These are phyloP conservation scores for Alternaria conjuncta DNA, from an alignment of 2,329 filamentous ascomycete genomes.

Conservation along the genomic window DNA sequence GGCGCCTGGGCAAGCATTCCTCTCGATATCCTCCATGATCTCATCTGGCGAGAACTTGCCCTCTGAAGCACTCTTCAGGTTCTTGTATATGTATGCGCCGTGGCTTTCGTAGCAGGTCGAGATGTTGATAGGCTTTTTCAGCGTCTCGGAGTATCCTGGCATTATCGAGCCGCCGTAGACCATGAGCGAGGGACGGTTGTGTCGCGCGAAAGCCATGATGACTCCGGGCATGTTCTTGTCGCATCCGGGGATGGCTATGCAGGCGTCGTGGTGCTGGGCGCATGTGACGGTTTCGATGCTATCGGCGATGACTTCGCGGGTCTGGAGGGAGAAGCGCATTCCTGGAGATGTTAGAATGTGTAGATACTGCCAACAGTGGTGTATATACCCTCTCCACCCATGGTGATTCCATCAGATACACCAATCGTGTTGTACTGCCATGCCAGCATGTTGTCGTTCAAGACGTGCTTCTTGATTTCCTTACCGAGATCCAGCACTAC, in stretches of 20 bases:
- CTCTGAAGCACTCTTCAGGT: conserved; percentile 72
- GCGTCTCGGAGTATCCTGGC: conserved; percentile 79
- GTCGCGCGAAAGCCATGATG: conserved; percentile 86
- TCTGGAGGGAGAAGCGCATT: conserved; percentile 92
- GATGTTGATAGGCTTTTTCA: conserved; percentile 84
- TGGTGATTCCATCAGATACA: conserved; percentile 90
- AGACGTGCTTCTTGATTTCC: conserved; percentile 81
- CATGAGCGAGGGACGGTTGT: conserved; percentile 93
- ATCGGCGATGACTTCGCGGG: conserved; percentile 90
- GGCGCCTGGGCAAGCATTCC: conserved; percentile 76
- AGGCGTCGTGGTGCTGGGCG: conserved; percentile 90
- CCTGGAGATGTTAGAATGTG: conserved; percentile 58
- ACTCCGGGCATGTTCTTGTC: conserved; percentile 98
- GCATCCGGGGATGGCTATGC: conserved; percentile 90
- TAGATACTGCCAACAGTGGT: not conserved
- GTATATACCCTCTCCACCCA: conserved; percentile 81
- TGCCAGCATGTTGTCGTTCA: conserved; percentile 84
- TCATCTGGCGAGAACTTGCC: conserved; percentile 74
- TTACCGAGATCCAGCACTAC: conserved; percentile 83
- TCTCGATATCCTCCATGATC: conserved; percentile 83
- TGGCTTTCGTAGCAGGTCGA: conserved; percentile 87
- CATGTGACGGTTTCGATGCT: conserved; percentile 92
- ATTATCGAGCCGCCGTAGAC: conserved; percentile 92
- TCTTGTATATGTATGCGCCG: conserved; percentile 81
- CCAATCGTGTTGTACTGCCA: conserved; percentile 96